These are phyloP conservation scores for Triangularia setosa DNA, from an alignment of 2,329 filamentous ascomycete genomes.

Conservation along the genomic window DNA sequence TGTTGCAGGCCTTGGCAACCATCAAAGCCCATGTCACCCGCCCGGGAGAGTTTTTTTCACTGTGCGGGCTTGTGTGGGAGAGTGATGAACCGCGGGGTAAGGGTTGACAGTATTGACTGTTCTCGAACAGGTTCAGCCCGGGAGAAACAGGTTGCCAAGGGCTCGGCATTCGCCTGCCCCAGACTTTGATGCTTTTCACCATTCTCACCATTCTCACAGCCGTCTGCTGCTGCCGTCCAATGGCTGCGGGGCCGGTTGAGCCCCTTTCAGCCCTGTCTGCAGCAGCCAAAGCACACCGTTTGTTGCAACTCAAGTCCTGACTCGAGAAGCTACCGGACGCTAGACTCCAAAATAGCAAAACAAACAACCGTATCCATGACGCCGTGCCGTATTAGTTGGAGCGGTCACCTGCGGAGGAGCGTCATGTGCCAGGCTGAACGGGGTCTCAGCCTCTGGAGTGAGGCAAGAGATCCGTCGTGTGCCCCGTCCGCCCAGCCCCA, in stretches of 20 bases:
- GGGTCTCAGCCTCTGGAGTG: neutral
- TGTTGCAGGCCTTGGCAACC: conserved; percentile 15
- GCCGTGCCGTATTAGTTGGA: neutral
- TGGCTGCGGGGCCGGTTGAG: neutral
- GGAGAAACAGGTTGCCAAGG: conserved; percentile 27
- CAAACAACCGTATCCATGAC: conserved; percentile 4
- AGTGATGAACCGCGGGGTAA: conserved; percentile 18
- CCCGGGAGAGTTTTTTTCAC: conserved; percentile 20
- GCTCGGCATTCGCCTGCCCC: conserved; percentile 23
- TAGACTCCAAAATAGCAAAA: conserved; percentile 13
- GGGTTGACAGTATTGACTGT: conserved; percentile 3
- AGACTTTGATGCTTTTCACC: conserved; percentile 10
- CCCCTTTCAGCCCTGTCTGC: conserved; percentile 5
- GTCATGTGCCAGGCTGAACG: conserved; percentile 18
- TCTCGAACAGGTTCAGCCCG: conserved; percentile 19
- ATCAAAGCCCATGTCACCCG: conserved; percentile 20
- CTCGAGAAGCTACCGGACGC: conserved; percentile 8
- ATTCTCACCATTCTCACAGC: conserved; percentile 10
- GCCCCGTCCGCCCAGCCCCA: no score
- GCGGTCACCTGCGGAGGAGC: conserved; percentile 6
- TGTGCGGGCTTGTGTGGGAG: neutral
- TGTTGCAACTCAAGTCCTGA: conserved; percentile 1
- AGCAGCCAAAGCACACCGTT: neutral
- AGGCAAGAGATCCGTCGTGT: neutral
- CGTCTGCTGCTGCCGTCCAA: conserved; percentile 6